phyloP scores from a whole-genome alignment of 1,284 basidiomycete species.

The Ceratobasidium theobromae region DNA sequence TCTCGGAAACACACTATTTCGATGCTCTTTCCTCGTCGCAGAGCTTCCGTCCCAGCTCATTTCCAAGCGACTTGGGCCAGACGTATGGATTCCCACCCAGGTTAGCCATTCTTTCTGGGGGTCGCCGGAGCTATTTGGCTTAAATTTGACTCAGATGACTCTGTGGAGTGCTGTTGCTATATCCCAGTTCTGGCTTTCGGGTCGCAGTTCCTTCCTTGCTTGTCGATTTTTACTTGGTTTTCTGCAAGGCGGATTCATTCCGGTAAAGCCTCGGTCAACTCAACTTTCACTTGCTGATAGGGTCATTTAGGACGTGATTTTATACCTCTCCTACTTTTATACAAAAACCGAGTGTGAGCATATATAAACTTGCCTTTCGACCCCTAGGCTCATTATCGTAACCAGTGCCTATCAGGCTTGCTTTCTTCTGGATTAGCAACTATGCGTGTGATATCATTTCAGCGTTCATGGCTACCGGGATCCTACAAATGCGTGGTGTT shows the following conservation, averaged over 20 bases:
- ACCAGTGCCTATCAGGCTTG: constrained; percentile 60
- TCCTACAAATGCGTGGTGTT: constrained; percentile 61
- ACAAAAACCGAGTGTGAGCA: constrained; percentile 55
- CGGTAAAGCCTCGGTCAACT: constrained; percentile 42
- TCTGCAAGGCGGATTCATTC: constrained; percentile 58
- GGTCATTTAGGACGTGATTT: constrained; percentile 59
- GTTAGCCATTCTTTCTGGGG: background rate
- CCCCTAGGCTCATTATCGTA: background rate
- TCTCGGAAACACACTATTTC: constrained; percentile 60
- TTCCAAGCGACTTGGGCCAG: constrained; percentile 68
- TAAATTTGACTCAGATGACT: constrained; percentile 42
- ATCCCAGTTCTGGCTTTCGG: constrained; percentile 64
- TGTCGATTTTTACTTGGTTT: constrained; percentile 46
- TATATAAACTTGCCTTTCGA: constrained; percentile 20
- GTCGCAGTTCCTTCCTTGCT: constrained; percentile 42
- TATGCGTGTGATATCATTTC: constrained; percentile 54
- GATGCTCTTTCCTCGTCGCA: constrained; percentile 59
- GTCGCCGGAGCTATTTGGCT: constrained; percentile 28
- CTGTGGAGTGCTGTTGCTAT: constrained; percentile 50
- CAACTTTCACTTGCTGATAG: constrained; percentile 50
- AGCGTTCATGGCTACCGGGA: constrained; percentile 65
- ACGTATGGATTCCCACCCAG: constrained; percentile 65
- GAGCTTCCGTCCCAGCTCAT: constrained; percentile 73
- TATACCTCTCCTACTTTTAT: constrained; percentile 72
- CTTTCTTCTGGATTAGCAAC: constrained; percentile 67